Evolutionary conservation across 2,329 filamentous ascomycete species (phyloP).

Genomic region (Phaeosphaeriaceae sp.): DNA sequence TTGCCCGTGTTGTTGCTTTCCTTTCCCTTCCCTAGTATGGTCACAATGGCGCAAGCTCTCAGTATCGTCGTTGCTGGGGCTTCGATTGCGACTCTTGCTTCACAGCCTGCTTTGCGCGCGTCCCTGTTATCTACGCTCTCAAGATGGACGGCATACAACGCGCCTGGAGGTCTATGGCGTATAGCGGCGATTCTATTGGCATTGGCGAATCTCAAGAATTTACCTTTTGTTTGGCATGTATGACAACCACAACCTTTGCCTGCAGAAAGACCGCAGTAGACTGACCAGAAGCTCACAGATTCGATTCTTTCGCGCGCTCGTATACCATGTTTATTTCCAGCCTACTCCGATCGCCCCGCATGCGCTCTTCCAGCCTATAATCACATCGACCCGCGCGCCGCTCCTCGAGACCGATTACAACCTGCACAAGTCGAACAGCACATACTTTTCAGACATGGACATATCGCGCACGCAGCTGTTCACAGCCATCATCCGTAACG

Average conservation of each 20-base stretch:
- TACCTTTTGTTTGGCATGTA: constrained; percentile 81
- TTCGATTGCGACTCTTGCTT: constrained; percentile 31
- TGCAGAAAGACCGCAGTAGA: not conserved
- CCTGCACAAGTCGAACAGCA: constrained; percentile 13
- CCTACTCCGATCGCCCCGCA: constrained; percentile 58
- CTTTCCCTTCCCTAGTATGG: constrained; percentile 10
- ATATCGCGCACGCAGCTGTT: constrained; percentile 83
- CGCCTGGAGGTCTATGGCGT: constrained; percentile 46
- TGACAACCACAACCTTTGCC: constrained; percentile 35
- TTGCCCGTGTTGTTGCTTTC: not conserved
- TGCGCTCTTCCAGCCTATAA: constrained; percentile 76
- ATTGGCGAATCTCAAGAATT: constrained; percentile 72
- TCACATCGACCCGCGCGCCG: constrained; percentile 71
- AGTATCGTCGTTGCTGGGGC: constrained; percentile 30
- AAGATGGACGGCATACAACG: constrained; percentile 37
- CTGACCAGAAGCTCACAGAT: constrained; percentile 39
- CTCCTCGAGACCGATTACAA: constrained; percentile 43
- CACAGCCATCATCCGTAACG: constrained; percentile 59
- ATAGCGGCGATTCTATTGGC: constrained; percentile 43
- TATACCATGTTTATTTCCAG: constrained; percentile 58
- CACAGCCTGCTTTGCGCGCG: constrained; percentile 27
- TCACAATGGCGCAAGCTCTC: constrained; percentile 26
- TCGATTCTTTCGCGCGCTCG: constrained; percentile 55
- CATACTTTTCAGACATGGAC: constrained; percentile 55
- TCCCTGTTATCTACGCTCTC: constrained; percentile 19